Conservation (phyloP, 2,329 filamentous ascomycete species). For the Diaporthe aspalathi region DNA sequence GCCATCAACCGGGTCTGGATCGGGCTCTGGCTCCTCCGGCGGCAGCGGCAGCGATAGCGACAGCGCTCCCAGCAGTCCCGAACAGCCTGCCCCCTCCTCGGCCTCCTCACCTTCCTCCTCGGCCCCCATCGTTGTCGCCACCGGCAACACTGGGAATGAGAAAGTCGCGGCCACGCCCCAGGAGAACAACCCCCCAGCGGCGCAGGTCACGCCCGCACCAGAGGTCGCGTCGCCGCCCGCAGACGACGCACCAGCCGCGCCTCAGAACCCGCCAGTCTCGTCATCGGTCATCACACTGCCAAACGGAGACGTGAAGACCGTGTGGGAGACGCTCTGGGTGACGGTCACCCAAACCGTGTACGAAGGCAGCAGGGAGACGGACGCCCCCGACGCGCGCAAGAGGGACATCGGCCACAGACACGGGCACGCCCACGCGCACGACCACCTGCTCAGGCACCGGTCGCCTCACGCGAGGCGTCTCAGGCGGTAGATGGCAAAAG, state of each 20-base stretch:
- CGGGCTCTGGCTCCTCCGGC: constrained; percentile 29
- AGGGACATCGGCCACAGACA: background rate
- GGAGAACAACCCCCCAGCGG: constrained; percentile 39
- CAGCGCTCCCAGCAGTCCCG: background rate
- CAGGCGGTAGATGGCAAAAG: constrained; percentile 2
- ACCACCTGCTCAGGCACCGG: constrained; percentile 43
- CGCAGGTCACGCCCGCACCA: constrained; percentile 36
- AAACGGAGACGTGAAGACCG: constrained; percentile 45
- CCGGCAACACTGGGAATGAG: constrained; percentile 28
- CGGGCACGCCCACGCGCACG: constrained; percentile 41
- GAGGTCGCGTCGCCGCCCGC: constrained; percentile 38
- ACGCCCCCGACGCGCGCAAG: constrained; percentile 35
- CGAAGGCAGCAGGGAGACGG: constrained; percentile 42
- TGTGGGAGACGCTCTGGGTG: constrained; percentile 60
- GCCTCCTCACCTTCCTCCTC: background rate
- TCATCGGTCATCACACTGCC: constrained; percentile 44
- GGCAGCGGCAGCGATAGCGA: background rate
- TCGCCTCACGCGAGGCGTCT: constrained; percentile 26
- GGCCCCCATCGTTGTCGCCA: background rate
- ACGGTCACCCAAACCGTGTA: constrained; percentile 48
- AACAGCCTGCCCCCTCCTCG: background rate
- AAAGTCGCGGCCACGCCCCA: constrained; percentile 30
- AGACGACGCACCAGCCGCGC: constrained; percentile 41
- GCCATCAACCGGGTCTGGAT: constrained; percentile 10
- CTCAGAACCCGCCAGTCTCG: constrained; percentile 38